These are phyloP conservation scores for Alternaria solani DNA, from an alignment of 2,329 filamentous ascomycete genomes.

Conservation along the genomic window DNA sequence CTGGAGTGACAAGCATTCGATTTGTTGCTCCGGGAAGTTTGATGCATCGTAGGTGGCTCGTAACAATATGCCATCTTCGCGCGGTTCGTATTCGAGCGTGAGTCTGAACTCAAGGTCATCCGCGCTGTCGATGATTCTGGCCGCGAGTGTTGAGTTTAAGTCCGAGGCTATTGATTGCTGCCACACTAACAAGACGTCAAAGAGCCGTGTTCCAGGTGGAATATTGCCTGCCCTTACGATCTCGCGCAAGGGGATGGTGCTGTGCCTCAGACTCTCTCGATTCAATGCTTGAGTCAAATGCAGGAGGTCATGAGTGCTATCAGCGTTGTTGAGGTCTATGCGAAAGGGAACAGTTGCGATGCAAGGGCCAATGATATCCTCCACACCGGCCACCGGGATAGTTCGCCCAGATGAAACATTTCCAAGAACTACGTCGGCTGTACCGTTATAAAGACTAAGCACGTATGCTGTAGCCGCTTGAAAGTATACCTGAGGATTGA, in stretches of 20 bases:
- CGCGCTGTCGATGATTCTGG: slow-evolving; percentile 66
- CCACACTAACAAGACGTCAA: slow-evolving; percentile 83
- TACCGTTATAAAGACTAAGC: slow-evolving; percentile 70
- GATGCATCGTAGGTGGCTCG: slow-evolving; percentile 65
- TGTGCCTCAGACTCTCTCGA: slow-evolving; percentile 70
- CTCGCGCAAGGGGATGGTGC: slow-evolving; percentile 69
- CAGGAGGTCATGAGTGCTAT: slow-evolving; percentile 68
- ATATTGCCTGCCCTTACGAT: slow-evolving; percentile 70
- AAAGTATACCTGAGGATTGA: slow-evolving; percentile 75
- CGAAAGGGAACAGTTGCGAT: slow-evolving; percentile 78
- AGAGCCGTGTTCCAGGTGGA: slow-evolving; percentile 66
- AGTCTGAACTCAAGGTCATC: slow-evolving; percentile 81
- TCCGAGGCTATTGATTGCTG: slow-evolving; percentile 71
- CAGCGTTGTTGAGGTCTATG: slow-evolving; percentile 63
- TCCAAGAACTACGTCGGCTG: slow-evolving; percentile 74
- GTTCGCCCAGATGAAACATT: slow-evolving; percentile 84
- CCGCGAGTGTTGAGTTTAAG: slow-evolving; percentile 40
- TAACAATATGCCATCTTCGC: slow-evolving; percentile 54
- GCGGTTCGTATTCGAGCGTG: slow-evolving; percentile 78
- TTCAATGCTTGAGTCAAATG: slow-evolving; percentile 70
- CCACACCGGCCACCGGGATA: slow-evolving; percentile 73
- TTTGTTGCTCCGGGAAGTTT: slow-evolving; percentile 64
- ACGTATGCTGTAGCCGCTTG: slow-evolving; percentile 75
- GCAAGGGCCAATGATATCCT: slow-evolving; percentile 80
- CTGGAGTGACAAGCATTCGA: slow-evolving; percentile 66